phyloP scores from a whole-genome alignment of 305 asterid genomes.

The Fraxinus paxiana region DNA sequence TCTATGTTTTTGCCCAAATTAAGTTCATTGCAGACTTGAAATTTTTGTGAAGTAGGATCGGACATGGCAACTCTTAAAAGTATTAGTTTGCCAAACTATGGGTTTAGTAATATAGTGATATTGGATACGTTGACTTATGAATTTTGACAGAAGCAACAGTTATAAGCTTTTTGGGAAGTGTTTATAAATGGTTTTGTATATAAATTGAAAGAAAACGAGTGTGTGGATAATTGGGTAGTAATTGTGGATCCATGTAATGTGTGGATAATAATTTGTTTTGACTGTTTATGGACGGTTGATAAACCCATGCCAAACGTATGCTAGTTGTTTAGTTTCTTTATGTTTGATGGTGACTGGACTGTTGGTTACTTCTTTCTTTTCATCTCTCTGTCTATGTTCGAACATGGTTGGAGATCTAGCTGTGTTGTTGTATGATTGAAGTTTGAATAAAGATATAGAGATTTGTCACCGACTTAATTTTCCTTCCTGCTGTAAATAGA shows the following conservation, averaged over 20 bases:
- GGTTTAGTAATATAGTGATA: background rate
- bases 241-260: background rate
- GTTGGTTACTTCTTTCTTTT: background rate
- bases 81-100: background rate
- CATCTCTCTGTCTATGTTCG: background rate
- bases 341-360: background rate
- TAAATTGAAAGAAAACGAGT: background rate
- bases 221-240: background rate
- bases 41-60: slow-evolving; percentile 6
- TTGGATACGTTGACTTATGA: background rate
- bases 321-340: background rate
- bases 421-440: background rate
- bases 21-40: background rate
- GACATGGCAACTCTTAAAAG: slow-evolving; percentile 13
- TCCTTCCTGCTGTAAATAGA: background rate
- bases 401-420: slow-evolving; percentile 17
- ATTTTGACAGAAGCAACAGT: slow-evolving; percentile 1
- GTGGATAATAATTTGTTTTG: background rate
- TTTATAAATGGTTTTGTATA: background rate
- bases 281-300: background rate
- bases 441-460: background rate
- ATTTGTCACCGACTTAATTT: slow-evolving; percentile 5
- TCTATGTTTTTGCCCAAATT: background rate
- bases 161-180: background rate
- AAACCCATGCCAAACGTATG: background rate